Percentiles rank a stretch among this genome's conserved stretches.
Conservation (phyloP, 139 green algal species). For the Volvox africanus region DNA sequence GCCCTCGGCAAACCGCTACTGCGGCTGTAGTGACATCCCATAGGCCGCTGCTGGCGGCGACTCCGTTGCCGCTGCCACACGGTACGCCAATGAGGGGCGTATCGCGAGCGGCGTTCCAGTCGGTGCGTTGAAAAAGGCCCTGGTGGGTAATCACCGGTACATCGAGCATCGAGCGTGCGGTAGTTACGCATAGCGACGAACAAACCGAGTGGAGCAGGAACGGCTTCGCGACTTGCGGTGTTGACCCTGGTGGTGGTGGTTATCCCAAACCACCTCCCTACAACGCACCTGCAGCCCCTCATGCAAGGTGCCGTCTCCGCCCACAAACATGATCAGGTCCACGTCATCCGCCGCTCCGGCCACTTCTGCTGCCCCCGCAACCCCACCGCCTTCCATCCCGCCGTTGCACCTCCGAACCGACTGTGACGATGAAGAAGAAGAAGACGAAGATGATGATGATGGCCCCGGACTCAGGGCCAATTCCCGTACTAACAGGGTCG, state of each 20-base stretch:
- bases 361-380: too few species aligned
- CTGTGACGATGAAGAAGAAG: too few species aligned
- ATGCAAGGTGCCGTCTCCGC: slow-evolving; percentile 83
- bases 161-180: too few species aligned
- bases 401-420: too few species aligned
- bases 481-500: slow-evolving; percentile 59
- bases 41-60: slow-evolving; percentile 77
- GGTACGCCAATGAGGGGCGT: slow-evolving; percentile 76
- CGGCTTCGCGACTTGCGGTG: too few species aligned
- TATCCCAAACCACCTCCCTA: not conserved
- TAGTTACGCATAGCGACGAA: too few species aligned
- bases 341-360: not conserved
- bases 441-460: too few species aligned
- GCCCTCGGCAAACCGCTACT: slow-evolving; percentile 63
- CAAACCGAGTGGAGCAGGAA: too few species aligned
- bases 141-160: slow-evolving; percentile 27
- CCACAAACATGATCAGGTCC: slow-evolving; percentile 71
- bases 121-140: slow-evolving; percentile 72
- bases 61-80: slow-evolving; percentile 77
- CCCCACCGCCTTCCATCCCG: not conserved
- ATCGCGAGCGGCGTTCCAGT: slow-evolving; percentile 69
- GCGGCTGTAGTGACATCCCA: slow-evolving; percentile 73
- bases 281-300: slow-evolving; percentile 79
- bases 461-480: slow-evolving; percentile 34
- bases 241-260: too few species aligned